A percentile compares a stretch with the other conserved stretches of the same genome.
phyloP scores from a whole-genome alignment of 2,329 filamentous ascomycete genomes.

The Fusarium succisae region DNA sequence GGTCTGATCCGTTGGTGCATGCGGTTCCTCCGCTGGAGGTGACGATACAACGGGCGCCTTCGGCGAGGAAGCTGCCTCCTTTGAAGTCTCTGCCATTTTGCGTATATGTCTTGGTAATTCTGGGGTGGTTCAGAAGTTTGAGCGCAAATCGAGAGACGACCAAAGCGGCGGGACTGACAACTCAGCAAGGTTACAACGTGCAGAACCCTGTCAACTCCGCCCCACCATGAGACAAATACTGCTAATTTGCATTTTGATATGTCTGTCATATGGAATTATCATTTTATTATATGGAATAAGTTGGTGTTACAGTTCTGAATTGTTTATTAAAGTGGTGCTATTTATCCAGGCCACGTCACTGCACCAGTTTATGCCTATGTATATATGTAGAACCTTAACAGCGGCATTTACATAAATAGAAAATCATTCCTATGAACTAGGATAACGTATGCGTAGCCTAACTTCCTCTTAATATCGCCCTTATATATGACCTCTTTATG shows the following conservation, averaged over 20 bases:
- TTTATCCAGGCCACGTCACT: fast-evolving
- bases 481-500: too few relatives aligned
- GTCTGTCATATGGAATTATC: too few relatives aligned
- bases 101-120: fast-evolving
- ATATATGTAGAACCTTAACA: fast-evolving
- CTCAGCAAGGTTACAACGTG: neutral
- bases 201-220: neutral
- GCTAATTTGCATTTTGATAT: too few relatives aligned
- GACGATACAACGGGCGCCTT: neutral
- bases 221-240: too few relatives aligned
- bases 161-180: neutral
- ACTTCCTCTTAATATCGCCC: fast-evolving
- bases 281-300: too few relatives aligned
- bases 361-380: fast-evolving
- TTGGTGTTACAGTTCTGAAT: fast-evolving
- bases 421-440: fast-evolving
- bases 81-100: neutral
- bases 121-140: fast-evolving
- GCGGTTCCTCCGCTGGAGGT: neutral
- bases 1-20: neutral
- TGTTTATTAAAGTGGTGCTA: too few relatives aligned
- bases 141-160: too few relatives aligned
- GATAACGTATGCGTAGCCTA: fast-evolving
- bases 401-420: fast-evolving
- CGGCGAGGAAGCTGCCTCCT: fast-evolving